Conservation (phyloP, 306 rosid genomes). For the peach (Prunus persica) region DNA sequence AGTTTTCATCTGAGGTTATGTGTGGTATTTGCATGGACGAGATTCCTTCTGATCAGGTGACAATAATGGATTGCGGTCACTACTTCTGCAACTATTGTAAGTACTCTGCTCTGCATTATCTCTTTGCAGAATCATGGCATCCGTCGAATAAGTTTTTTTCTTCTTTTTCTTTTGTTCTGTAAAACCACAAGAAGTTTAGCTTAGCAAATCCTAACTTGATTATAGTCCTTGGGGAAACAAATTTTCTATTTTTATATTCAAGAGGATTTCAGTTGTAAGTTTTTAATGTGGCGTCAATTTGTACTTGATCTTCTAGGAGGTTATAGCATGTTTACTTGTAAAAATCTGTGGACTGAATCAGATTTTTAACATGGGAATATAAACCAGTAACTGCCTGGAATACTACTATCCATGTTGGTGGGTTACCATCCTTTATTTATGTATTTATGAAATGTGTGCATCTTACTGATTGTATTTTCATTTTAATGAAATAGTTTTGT, state of each 20-base stretch:
- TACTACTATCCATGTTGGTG: neutral
- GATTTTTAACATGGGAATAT: neutral
- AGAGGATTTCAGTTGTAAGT: neutral
- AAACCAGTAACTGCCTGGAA: neutral
- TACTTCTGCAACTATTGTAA: constrained; percentile 37
- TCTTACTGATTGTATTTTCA: neutral
- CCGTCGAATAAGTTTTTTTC: neutral
- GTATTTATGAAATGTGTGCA: neutral
- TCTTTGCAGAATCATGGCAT: neutral
- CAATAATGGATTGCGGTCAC: constrained; percentile 38
- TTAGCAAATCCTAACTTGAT: neutral
- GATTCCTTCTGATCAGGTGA: constrained; percentile 6
- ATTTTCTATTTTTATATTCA: neutral
- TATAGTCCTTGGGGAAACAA: neutral
- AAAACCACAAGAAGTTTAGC: neutral
- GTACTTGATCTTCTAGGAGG: neutral
- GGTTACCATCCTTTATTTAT: neutral
- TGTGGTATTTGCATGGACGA: constrained; percentile 38
- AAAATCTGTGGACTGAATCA: neutral
- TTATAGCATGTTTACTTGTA: neutral
- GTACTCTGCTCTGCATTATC: neutral
- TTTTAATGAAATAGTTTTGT: neutral
- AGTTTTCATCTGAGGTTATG: constrained; percentile 2
- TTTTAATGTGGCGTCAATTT: neutral
- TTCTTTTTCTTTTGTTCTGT: neutral